Evolutionary conservation across 495 filamentous ascomycete species (phyloP).

Genomic region (Neurospora discreta): DNA sequence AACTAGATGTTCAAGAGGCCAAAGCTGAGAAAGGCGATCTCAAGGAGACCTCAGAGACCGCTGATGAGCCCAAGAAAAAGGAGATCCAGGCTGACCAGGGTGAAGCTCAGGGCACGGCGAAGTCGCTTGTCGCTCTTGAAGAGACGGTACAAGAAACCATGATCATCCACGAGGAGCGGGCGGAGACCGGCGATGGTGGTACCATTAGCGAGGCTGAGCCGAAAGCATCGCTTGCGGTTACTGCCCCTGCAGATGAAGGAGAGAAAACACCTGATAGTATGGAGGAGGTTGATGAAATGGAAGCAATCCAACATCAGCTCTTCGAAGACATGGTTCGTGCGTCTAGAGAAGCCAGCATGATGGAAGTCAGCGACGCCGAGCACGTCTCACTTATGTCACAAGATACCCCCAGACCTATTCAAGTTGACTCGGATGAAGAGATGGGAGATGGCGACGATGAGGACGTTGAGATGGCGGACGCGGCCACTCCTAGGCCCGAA

Average conservation of each 20-base stretch:
- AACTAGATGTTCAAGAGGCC: neutral
- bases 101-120: neutral
- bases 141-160: neutral
- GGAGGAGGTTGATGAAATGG: neutral
- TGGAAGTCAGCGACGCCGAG: neutral
- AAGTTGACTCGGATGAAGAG: neutral
- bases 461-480: constrained; percentile 6
- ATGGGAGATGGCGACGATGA: constrained; percentile 4
- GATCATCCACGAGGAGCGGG: neutral
- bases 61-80: neutral
- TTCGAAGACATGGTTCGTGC: neutral
- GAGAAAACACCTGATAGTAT: neutral
- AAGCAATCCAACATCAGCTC: neutral
- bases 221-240: neutral
- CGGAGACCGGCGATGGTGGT: neutral
- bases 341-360: neutral
- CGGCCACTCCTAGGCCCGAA: neutral
- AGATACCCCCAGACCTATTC: neutral
- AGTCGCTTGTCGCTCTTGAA: neutral
- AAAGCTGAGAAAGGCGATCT: neutral
- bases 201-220: neutral
- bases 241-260: neutral
- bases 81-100: neutral
- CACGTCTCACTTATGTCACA: neutral
- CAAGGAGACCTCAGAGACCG: neutral